Base-by-base conservation (phyloP, 306 rosid species). In the Oxytropis ochrocephala region DNA sequence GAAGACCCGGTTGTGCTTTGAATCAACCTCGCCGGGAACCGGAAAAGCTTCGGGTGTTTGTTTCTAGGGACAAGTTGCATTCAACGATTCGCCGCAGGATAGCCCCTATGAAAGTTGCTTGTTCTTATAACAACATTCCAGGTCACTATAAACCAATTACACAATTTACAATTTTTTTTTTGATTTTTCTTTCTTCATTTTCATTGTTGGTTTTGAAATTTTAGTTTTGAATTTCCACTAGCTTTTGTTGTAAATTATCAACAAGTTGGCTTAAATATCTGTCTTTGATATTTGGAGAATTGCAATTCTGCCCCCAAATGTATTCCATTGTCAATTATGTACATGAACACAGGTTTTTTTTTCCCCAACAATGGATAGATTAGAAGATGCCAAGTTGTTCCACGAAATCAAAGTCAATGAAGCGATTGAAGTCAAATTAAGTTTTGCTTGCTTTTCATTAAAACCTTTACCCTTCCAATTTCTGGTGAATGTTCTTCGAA, bases 121-220 rank as follows among this genome's bases (percentile, higher is more conserved):
- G 82, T 76, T 89, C 91, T 8, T 86, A 80, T 53, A 74, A 85
- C 41, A 78, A 83, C 6, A 51, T 76, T 77, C 80, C 96, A 88
- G 97, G n/a, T n/a, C n/a, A 33, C 11, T 32, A 3, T 5, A 59
- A 58, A 24, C 13, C 59, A 18, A 62, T 52, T 30, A 2, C 2
- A 18, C 5, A 27, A n/a, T 27, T 27, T 3, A 29, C 14, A 24
- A n/a, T n/a, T n/a, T n/a, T n/a, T n/a, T n/a, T n/a, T n/a, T n/a
- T n/a, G n/a, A n/a, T n/a, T 29, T 29, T 8, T 13, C 5, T 3
- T 27, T 5, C 0, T 8, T 4, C 5, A 8, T 38, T 50, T 70
- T 7, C 29, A 7, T 1, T 19, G 27, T 56, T 44, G 13, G 14
- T 46, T 55, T 46, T 6, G 19, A 33, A 54, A 57, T 4, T 57